Conservation (phyloP, 78 protist species). For the Creolimax fragrantissima region DNA sequence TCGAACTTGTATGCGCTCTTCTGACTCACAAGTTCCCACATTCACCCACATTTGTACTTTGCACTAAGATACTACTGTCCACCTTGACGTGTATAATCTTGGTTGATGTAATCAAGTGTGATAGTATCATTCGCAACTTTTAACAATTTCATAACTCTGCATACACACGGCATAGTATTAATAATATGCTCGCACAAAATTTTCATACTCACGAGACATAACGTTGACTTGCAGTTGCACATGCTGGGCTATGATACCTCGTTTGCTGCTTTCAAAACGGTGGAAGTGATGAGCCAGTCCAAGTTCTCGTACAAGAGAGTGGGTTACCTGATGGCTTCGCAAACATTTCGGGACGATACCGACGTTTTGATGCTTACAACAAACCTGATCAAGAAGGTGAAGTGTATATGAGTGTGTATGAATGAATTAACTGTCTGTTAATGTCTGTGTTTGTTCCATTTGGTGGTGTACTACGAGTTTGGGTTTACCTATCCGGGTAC, state of each 20-base stretch:
- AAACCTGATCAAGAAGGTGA: slow-evolving; percentile 75
- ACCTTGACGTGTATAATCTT: no score
- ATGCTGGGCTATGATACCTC: slow-evolving; percentile 90
- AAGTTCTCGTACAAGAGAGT: slow-evolving; percentile 76
- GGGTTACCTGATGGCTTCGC: slow-evolving; percentile 86
- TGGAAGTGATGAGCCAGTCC: slow-evolving; percentile 79
- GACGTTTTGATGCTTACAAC: slow-evolving; percentile 85
- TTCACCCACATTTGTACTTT: no score
- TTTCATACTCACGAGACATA: no score
- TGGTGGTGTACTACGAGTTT: background rate
- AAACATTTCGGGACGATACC: slow-evolving; percentile 64
- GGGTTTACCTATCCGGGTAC: background rate
- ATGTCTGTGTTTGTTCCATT: background rate
- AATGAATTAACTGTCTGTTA: background rate
- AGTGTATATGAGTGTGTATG: no score
- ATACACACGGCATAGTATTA: no score
- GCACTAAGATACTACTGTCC: no score
- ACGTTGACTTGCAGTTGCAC: slow-evolving; percentile 66
- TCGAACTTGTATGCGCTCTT: no score
- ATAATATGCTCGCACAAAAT: no score
- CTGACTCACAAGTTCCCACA: no score
- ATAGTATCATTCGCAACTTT: no score
- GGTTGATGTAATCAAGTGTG: no score
- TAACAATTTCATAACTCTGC: no score
- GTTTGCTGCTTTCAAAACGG: slow-evolving; percentile 84